phyloP scores from a whole-genome alignment of 768 basidiomycete species.

The Cystobasidiopsis lactophilus region DNA sequence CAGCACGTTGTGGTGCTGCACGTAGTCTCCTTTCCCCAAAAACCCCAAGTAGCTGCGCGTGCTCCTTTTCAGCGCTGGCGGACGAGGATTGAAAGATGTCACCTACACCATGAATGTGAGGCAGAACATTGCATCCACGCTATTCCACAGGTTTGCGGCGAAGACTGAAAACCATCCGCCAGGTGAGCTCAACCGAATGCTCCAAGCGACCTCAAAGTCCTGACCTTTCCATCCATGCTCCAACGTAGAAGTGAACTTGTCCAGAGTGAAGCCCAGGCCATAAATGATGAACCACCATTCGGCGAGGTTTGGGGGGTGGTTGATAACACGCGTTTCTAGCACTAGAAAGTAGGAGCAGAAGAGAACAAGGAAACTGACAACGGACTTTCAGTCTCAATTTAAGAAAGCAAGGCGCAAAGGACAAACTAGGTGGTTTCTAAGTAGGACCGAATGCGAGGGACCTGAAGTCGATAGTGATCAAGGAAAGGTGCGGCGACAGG shows the following conservation, averaged over 20 bases:
- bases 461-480: slow-evolving; percentile 19
- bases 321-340: slow-evolving; percentile 1
- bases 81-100: no score
- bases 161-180: no score
- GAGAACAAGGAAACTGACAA: slow-evolving; percentile 2
- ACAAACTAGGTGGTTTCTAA: slow-evolving; percentile 15
- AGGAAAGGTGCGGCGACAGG: slow-evolving; percentile 15
- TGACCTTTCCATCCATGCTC: slow-evolving; percentile 1
- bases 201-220: no score
- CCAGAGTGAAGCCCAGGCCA: slow-evolving; percentile 7
- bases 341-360: slow-evolving; percentile 15
- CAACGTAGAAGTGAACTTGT: slow-evolving; percentile 1
- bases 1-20: slow-evolving; percentile 1
- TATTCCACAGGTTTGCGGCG: slow-evolving; percentile 4
- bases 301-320: background rate
- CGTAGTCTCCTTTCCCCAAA: background rate
- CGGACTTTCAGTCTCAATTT: background rate
- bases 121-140: slow-evolving; percentile 1
- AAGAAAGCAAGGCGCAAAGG: background rate
- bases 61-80: no score
- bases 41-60: background rate
- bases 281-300: slow-evolving; percentile 9
- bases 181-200: no score
- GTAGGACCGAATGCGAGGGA: slow-evolving; percentile 14
- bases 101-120: background rate